Base-by-base conservation (phyloP, 768 basidiomycete species). In the Lactarius hatsudake region DNA sequence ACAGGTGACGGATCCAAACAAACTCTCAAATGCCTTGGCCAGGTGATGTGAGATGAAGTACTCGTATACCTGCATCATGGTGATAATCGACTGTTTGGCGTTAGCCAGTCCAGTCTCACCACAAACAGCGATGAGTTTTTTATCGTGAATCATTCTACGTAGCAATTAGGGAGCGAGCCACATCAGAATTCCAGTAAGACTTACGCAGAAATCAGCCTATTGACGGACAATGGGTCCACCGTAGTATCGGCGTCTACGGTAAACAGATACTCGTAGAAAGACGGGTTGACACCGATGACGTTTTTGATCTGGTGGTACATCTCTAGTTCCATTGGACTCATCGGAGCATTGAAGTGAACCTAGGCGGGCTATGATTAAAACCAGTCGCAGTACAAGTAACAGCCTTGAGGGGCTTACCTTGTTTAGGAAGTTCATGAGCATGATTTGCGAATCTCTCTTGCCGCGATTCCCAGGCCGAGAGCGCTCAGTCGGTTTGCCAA, bases 261-360 rank as follows among this genome's bases (percentile, higher is more conserved):
- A 80, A 96, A 91, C 68, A 95, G 71, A 73, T 96, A 98, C 78
- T 98, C 97, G 78, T 98, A 99, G 80, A 98, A 98, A 0, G 94
- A 89, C 2, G 96, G 97, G 78, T 99, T 97, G 74, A 99, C 94
- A 77, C 97, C 97, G 72, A 99, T 98, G 62, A 98, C 95, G 74
- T 99, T 99, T 85, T 98, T 94, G 83, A 98, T 95, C 78, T 99
- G 97, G 76, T 98, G 97, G 75, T 95, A 98, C 81, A 99, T 96
- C 80, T 99, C 97, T 62, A 99, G 79, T 79, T 99, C 97, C 69
- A 96, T 79, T 0, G 97, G 97, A 73, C 91, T 93, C 97, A 99
- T 98, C 0, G 95, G 89, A 26, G 93, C 78, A 76, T 96, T 93
- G 78, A 96, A 98, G 78, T 98, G 97, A 55, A 98, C 97, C 93